Evolutionary conservation across 305 asterid genomes (phyloP).

Genomic region (Fraxinus baroniana): DNA sequence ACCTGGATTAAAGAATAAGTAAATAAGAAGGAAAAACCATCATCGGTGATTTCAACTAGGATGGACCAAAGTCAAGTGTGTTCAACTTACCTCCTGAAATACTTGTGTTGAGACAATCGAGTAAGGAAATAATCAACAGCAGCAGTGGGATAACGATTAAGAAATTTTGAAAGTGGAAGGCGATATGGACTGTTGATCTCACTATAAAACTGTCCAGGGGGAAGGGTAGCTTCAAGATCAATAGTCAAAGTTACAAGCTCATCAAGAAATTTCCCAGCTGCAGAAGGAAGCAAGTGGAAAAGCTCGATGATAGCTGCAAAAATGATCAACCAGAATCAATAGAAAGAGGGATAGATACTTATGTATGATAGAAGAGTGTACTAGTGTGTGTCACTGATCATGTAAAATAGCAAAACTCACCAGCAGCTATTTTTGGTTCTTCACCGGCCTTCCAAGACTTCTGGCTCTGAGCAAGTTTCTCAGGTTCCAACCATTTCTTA

Average conservation of each 20-base stretch:
- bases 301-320: conserved; percentile 97
- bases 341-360: conserved; percentile 17
- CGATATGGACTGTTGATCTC: conserved; percentile 99
- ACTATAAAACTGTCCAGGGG: conserved; percentile 94
- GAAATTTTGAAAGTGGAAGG: conserved; percentile 91
- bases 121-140: conserved; percentile 97
- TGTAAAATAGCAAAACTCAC: conserved; percentile 44
- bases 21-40: conserved; percentile 17
- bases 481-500: conserved; percentile 99
- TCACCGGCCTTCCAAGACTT: conserved; percentile 99
- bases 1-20: conserved; percentile 47
- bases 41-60: conserved; percentile 13
- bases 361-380: neutral
- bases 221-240: conserved; percentile 95
- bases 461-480: conserved; percentile 87
- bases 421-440: conserved; percentile 99
- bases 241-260: conserved; percentile 97
- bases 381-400: conserved; percentile 21
- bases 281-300: conserved; percentile 97
- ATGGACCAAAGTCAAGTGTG: conserved; percentile 8
- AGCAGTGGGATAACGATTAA: conserved; percentile 88
- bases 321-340: conserved; percentile 18
- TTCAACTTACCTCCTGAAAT: conserved; percentile 78
- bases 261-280: conserved; percentile 98
- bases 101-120: conserved; percentile 79